These are phyloP conservation scores for Yamadazyma siamensis DNA, from an alignment of 1,139 yeast species.

Conservation along the genomic window DNA sequence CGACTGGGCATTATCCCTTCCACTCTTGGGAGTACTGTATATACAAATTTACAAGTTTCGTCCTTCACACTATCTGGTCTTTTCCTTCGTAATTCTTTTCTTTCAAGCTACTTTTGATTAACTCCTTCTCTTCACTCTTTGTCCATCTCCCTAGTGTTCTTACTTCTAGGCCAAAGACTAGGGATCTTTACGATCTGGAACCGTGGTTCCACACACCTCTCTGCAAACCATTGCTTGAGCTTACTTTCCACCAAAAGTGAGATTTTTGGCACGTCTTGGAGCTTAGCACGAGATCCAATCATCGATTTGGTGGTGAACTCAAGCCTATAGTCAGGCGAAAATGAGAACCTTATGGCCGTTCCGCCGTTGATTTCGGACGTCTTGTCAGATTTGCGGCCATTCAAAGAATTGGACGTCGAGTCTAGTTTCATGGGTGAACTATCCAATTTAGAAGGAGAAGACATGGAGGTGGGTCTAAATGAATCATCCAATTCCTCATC, in stretches of 20 bases:
- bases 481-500: constrained; percentile 30
- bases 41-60: too few species aligned
- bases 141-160: constrained; percentile 59
- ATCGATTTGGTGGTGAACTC: constrained; percentile 84
- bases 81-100: too few species aligned
- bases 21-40: too few species aligned
- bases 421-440: too few species aligned
- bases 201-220: constrained; percentile 90
- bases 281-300: constrained; percentile 87
- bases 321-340: constrained; percentile 83
- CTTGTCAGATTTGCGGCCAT: constrained; percentile 2
- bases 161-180: constrained; percentile 84
- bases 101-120: too few species aligned
- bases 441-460: constrained; percentile 3
- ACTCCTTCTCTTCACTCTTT: too few species aligned
- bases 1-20: too few species aligned
- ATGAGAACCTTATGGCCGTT: constrained; percentile 81
- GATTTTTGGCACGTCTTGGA: constrained; percentile 91
- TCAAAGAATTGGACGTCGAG: neutral
- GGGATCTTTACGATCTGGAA: constrained; percentile 84
- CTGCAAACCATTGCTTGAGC: constrained; percentile 85
- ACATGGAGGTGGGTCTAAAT: neutral
- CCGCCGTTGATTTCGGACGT: constrained; percentile 26
- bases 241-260: constrained; percentile 80
- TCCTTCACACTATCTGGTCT: too few species aligned